Conservation (phyloP, 1,284 basidiomycete genomes). For the Melanopsichium pennsylvanicum region DNA sequence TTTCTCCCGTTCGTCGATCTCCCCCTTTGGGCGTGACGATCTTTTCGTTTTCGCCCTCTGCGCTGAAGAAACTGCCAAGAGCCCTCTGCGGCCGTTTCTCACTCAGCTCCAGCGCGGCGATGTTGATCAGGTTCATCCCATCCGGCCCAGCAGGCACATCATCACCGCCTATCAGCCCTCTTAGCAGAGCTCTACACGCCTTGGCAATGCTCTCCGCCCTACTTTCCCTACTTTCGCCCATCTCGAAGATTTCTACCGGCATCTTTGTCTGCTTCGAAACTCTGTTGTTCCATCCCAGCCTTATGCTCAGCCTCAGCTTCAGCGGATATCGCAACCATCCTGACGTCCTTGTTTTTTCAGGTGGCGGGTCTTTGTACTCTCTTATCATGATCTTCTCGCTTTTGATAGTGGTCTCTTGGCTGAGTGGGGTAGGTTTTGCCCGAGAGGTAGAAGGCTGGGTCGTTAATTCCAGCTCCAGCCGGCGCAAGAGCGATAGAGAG, state of each 20-base stretch:
- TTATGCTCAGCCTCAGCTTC: conserved; percentile 45
- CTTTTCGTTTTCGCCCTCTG: too few relatives aligned
- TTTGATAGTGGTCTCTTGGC: conserved; percentile 22
- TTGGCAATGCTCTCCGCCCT: conserved; percentile 29
- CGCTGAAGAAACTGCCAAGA: conserved; percentile 45
- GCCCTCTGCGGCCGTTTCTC: conserved; percentile 33
- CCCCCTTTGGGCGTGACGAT: too few relatives aligned
- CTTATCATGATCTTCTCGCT: conserved; percentile 22
- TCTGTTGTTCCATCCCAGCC: conserved; percentile 46
- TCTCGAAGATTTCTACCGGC: conserved; percentile 57
- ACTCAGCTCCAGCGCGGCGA: conserved; percentile 53
- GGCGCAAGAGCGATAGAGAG: conserved; percentile 36
- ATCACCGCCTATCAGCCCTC: conserved; percentile 41
- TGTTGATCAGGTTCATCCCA: conserved; percentile 55
- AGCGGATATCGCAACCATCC: conserved; percentile 55
- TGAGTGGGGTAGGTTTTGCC: conserved; percentile 9
- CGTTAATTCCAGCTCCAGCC: conserved; percentile 59
- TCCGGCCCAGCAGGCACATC: conserved; percentile 41
- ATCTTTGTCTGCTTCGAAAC: conserved; percentile 48
- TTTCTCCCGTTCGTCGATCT: too few relatives aligned
- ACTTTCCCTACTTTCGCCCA: conserved; percentile 7
- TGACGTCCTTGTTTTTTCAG: background rate
- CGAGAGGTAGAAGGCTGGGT: background rate
- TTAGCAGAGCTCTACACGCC: conserved; percentile 26
- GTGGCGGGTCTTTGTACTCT: conserved; percentile 16